A percentile compares a stretch with the other conserved stretches of the same genome.
phyloP scores from a whole-genome alignment of 2,329 filamentous ascomycete genomes.

The Aschersonia sp. region DNA sequence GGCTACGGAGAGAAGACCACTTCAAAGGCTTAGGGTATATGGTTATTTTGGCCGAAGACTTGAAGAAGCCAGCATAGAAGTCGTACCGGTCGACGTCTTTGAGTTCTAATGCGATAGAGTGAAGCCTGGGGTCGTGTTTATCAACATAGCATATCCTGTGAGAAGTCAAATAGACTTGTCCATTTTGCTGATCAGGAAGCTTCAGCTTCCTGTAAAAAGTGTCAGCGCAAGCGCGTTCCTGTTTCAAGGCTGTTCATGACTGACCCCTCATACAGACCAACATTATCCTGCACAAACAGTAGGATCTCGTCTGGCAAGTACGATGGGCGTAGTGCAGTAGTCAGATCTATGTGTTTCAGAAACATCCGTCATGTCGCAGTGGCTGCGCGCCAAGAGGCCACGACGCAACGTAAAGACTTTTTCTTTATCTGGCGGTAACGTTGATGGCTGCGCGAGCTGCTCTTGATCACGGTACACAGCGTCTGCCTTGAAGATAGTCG shows the following conservation, averaged over 20 bases:
- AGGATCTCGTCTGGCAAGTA: constrained; percentile 88
- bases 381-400: constrained; percentile 5
- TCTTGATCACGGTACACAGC: neutral
- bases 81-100: constrained; percentile 86
- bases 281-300: constrained; percentile 92
- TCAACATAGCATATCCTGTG: constrained; percentile 94
- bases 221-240: constrained; percentile 1
- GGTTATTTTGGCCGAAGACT: constrained; percentile 88
- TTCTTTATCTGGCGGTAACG: neutral
- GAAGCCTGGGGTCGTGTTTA: constrained; percentile 67
- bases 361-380: constrained; percentile 68
- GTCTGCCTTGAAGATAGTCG: neutral
- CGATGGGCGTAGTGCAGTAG: constrained; percentile 84
- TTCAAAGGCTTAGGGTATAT: constrained; percentile 70
- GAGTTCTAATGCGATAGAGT: constrained; percentile 73
- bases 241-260: constrained; percentile 14
- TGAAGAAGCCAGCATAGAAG: constrained; percentile 85
- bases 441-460: neutral
- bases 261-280: constrained; percentile 95
- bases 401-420: neutral
- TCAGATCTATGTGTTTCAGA: constrained; percentile 89
- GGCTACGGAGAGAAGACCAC: constrained; percentile 42
- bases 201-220: constrained; percentile 70
- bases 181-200: constrained; percentile 84
- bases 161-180: constrained; percentile 90